phyloP scores from a whole-genome alignment of 2,329 filamentous ascomycete genomes.

The Botryotinia convoluta region DNA sequence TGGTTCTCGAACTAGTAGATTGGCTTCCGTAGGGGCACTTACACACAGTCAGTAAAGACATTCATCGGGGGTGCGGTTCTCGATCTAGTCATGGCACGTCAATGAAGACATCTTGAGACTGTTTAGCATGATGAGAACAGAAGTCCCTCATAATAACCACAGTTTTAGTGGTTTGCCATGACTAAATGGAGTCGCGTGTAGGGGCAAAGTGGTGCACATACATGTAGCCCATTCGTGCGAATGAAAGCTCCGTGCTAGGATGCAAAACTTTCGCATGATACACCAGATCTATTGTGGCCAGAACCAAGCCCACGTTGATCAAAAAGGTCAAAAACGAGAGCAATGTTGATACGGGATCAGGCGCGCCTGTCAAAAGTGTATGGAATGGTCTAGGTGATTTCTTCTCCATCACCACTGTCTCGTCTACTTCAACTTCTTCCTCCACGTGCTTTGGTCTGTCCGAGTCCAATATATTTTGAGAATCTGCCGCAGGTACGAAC shows the following conservation, averaged over 20 bases:
- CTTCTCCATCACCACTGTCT: constrained; percentile 59
- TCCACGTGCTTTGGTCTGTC: constrained; percentile 41
- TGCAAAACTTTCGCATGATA: constrained; percentile 70
- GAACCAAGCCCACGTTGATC: constrained; percentile 68
- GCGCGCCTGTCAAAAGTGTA: constrained; percentile 72
- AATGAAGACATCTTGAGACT: not conserved
- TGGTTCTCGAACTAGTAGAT: constrained; percentile 81
- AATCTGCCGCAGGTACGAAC: constrained; percentile 29
- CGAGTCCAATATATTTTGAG: constrained; percentile 29
- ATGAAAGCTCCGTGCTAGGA: constrained; percentile 72
- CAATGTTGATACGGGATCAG: constrained; percentile 65
- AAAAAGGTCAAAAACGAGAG: constrained; percentile 66
- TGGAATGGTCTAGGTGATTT: constrained; percentile 55
- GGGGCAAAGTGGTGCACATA: not conserved
- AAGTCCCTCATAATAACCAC: not conserved
- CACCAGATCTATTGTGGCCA: constrained; percentile 73
- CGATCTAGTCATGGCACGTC: not conserved
- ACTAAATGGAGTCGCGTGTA: not conserved
- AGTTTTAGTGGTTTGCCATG: not conserved
- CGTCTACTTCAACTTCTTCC: constrained; percentile 58
- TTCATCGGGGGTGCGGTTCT: not conserved
- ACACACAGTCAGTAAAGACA: not conserved
- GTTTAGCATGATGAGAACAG: not conserved
- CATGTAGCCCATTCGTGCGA: constrained; percentile 84
- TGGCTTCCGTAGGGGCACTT: constrained; percentile 69